Evolutionary conservation across 371 early-diverging fungal genomes (phyloP).

Genomic region (Lichtheimia ornata): DNA sequence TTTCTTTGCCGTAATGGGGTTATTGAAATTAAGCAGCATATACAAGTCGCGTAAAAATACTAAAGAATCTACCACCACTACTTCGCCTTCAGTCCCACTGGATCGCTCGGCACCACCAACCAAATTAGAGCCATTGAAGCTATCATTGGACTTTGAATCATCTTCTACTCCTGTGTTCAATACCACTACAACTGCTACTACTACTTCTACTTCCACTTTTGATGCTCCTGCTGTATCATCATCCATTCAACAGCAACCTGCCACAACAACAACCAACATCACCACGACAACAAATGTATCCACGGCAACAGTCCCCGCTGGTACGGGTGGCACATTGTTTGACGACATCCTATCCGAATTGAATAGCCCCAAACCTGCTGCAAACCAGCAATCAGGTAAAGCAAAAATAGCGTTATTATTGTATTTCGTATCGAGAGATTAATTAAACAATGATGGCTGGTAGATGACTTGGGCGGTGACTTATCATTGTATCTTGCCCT

Average conservation of each 20-base stretch:
- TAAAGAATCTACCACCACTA: slow-evolving; percentile 6
- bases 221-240: background rate
- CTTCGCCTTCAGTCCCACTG: slow-evolving; percentile 11
- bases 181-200: slow-evolving; percentile 4
- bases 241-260: no score
- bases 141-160: slow-evolving; percentile 26
- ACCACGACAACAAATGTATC: slow-evolving; percentile 1
- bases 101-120: slow-evolving; percentile 14
- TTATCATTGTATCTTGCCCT: slow-evolving; percentile 42
- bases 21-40: slow-evolving; percentile 31
- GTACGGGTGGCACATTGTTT: slow-evolving; percentile 31
- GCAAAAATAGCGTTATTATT: background rate
- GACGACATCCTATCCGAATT: slow-evolving; percentile 46
- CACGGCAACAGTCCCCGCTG: slow-evolving; percentile 17
- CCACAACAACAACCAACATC: background rate
- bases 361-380: slow-evolving; percentile 12
- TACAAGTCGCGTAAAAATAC: slow-evolving; percentile 28
- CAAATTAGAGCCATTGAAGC: slow-evolving; percentile 22
- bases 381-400: slow-evolving; percentile 10
- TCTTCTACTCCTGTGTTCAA: slow-evolving; percentile 1
- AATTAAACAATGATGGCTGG: background rate
- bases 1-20: slow-evolving; percentile 25
- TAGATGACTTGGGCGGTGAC: slow-evolving; percentile 28
- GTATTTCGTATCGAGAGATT: background rate
- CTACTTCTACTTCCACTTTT: slow-evolving; percentile 3